A percentile compares a stretch with the other conserved stretches of the same genome.
Evolutionary conservation across 2,329 filamentous ascomycete species (phyloP).

Genomic region (Neofusicoccum laricinum): DNA sequence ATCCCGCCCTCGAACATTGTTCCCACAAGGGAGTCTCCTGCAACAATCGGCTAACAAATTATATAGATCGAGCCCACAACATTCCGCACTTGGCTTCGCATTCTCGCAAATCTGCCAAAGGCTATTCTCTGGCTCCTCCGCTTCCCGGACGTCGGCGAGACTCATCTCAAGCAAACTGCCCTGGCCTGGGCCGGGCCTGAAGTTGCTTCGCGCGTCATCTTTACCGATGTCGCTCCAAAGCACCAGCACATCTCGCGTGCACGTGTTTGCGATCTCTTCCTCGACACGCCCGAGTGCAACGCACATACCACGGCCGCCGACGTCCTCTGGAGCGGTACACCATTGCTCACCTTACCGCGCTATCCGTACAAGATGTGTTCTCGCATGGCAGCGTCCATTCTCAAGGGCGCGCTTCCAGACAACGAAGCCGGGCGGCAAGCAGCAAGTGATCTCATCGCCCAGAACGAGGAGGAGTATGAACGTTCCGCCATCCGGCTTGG

Average conservation of each 20-base stretch:
- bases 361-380: slow-evolving; percentile 99
- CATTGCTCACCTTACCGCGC: slow-evolving; percentile 81
- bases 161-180: slow-evolving; percentile 77
- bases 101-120: slow-evolving; percentile 79
- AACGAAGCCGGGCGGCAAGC: slow-evolving; percentile 63
- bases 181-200: slow-evolving; percentile 78
- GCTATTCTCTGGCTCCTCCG: slow-evolving; percentile 93
- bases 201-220: slow-evolving; percentile 82
- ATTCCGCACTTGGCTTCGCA: slow-evolving; percentile 92
- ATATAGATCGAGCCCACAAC: slow-evolving; percentile 90
- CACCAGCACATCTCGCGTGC: slow-evolving; percentile 90
- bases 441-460: slow-evolving; percentile 72
- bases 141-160: slow-evolving; percentile 90
- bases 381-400: slow-evolving; percentile 92
- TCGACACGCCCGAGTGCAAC: slow-evolving; percentile 97
- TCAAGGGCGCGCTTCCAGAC: slow-evolving; percentile 82
- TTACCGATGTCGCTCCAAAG: slow-evolving; percentile 96
- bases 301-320: slow-evolving; percentile 97
- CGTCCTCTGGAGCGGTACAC: slow-evolving; percentile 93
- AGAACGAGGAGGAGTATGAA: slow-evolving; percentile 81
- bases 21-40: neutral
- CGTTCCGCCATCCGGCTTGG: slow-evolving; percentile 45
- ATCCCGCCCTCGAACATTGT: neutral
- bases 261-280: slow-evolving; percentile 86
- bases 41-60: slow-evolving; percentile 19